Conservation (phyloP, 1,284 basidiomycete genomes). For the Cryptococcus deneoformans region DNA sequence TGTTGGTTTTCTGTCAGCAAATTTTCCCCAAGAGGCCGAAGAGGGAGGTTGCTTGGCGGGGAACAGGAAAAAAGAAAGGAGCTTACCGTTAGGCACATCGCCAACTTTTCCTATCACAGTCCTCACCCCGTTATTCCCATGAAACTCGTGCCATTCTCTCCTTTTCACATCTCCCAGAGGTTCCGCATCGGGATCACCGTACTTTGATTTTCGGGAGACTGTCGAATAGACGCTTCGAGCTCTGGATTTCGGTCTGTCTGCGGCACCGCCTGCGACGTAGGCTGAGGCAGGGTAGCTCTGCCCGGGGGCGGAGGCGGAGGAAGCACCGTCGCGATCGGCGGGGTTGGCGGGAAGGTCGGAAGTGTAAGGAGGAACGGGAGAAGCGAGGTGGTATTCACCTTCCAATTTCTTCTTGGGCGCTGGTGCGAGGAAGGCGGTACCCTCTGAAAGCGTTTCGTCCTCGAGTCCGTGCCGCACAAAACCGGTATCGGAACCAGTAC, state of each 20-base stretch:
- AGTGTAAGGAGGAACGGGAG: background rate
- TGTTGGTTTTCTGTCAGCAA: background rate
- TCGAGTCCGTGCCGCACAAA: no score
- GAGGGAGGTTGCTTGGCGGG: background rate
- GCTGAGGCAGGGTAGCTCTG: conserved; percentile 7
- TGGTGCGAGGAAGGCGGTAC: no score
- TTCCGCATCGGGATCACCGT: conserved; percentile 44
- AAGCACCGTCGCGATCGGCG: background rate
- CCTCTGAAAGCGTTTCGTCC: no score
- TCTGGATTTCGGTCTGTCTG: conserved; percentile 9
- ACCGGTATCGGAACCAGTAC: background rate
- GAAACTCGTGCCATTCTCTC: conserved; percentile 57
- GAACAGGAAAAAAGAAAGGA: no score
- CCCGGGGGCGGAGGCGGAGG: background rate
- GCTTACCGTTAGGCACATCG: conserved; percentile 73
- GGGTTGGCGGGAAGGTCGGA: background rate
- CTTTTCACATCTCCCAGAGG: conserved; percentile 38
- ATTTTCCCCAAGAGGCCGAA: background rate
- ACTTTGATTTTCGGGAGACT: conserved; percentile 34
- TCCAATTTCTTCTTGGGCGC: no score
- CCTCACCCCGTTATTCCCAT: conserved; percentile 85
- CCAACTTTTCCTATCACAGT: conserved; percentile 91
- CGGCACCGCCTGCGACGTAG: conserved; percentile 10
- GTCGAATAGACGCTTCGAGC: conserved; percentile 25
- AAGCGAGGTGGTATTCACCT: background rate